Conservation (phyloP, 768 basidiomycete species). For the Tylopilus vinaceipallidus region DNA sequence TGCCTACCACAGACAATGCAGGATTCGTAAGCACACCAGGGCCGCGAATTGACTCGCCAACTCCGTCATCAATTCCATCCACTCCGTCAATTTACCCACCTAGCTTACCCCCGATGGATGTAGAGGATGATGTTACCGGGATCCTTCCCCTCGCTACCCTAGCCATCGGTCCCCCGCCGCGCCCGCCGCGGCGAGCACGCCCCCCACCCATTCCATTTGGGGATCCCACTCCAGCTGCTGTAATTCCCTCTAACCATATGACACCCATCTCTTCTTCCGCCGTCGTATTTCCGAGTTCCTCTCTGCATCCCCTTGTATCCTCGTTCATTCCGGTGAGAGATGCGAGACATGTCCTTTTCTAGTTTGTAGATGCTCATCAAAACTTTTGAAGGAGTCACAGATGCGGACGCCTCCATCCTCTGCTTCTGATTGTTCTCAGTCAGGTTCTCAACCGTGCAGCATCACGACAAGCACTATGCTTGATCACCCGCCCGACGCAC, state of each 20-base stretch:
- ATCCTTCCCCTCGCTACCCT: constrained; percentile 3
- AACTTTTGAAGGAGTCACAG: not conserved
- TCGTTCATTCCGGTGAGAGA: constrained; percentile 2
- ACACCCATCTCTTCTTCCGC: not conserved
- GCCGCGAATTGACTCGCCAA: constrained; percentile 7
- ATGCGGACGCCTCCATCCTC: not conserved
- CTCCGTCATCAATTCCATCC: constrained; percentile 38
- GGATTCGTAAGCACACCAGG: constrained; percentile 25
- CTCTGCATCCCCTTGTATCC: constrained; percentile 29
- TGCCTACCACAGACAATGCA: not conserved
- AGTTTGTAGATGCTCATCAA: not conserved
- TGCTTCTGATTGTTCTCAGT: not conserved
- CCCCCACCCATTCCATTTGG: constrained; percentile 12
- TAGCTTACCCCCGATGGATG: constrained; percentile 37
- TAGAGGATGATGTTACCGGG: constrained; percentile 15
- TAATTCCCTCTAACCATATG: not conserved
- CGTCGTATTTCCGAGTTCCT: constrained; percentile 9
- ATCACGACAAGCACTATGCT: not conserved
- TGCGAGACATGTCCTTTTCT: not conserved
- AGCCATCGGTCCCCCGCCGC: constrained; percentile 9
- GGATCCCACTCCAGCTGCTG: not conserved
- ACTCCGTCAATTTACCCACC: constrained; percentile 52
- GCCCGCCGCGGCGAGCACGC: constrained; percentile 17
- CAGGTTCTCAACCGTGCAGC: not conserved
- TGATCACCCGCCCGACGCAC: not conserved